phyloP scores from a whole-genome alignment of 768 basidiomycete species.

The Sarcodon aspratus region DNA sequence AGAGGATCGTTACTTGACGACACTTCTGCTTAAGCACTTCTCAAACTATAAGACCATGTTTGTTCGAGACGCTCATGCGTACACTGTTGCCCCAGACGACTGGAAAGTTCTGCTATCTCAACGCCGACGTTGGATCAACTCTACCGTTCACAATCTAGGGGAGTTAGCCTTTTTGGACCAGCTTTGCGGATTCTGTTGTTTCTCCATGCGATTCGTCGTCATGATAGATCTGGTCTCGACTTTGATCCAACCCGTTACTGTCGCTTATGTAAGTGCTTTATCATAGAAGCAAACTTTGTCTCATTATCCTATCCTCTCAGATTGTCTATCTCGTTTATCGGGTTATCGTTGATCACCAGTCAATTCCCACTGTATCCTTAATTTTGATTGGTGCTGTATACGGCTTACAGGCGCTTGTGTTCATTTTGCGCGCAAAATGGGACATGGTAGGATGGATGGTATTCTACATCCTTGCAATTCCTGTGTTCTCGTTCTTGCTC shows the following conservation, averaged over 20 bases:
- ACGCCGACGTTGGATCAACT: conserved; percentile 99
- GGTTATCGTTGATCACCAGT: conserved; percentile 51
- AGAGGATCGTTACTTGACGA: conserved; percentile 98
- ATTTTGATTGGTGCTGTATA: conserved; percentile 93
- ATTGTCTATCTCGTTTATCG: conserved; percentile 83
- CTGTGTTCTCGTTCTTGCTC: conserved; percentile 85
- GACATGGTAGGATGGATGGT: conserved; percentile 98
- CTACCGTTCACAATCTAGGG: conserved; percentile 93
- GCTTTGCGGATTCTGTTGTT: conserved; percentile 95
- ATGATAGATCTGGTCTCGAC: conserved; percentile 93
- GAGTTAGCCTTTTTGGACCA: conserved; percentile 88
- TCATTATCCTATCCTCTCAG: conserved; percentile 26
- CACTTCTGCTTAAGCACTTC: conserved; percentile 92
- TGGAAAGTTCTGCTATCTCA: conserved; percentile 93
- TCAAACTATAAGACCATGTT: conserved; percentile 91
- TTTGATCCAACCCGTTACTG: conserved; percentile 73
- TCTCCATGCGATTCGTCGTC: conserved; percentile 98
- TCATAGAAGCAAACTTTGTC: background rate
- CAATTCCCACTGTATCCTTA: conserved; percentile 72
- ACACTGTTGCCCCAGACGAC: conserved; percentile 90
- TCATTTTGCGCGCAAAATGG: conserved; percentile 89
- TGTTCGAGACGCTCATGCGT: conserved; percentile 87
- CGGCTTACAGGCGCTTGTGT: conserved; percentile 86
- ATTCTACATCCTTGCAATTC: conserved; percentile 93
- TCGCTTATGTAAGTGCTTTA: conserved; percentile 70